A percentile compares a stretch with the other conserved stretches of the same genome.
These are phyloP conservation scores for Jimgerdemannia lactiflua DNA, from an alignment of 192 early-diverging fungal genomes.

Conservation along the genomic window DNA sequence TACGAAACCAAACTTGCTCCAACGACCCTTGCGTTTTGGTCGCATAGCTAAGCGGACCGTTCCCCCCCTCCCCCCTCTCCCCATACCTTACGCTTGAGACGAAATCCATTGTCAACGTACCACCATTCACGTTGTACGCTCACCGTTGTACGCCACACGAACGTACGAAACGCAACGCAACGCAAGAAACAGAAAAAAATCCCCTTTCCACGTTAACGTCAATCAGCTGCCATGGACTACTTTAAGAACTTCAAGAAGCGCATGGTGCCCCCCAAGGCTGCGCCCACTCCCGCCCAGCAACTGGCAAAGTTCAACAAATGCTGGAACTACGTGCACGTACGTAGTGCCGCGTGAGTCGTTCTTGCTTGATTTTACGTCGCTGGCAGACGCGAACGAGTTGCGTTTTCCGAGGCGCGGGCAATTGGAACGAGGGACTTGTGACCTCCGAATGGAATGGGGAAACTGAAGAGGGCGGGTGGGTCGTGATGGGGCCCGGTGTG, in stretches of 20 bases:
- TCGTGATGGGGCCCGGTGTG: too few species aligned
- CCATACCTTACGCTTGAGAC: too few species aligned
- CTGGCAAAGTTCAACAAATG: slow-evolving; percentile 69
- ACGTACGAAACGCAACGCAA: too few species aligned
- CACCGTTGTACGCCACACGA: too few species aligned
- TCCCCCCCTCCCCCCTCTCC: too few species aligned
- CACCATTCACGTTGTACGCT: too few species aligned
- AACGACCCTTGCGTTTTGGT: too few species aligned
- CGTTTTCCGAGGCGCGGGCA: background rate
- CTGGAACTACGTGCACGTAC: slow-evolving; percentile 64
- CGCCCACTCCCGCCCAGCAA: slow-evolving; percentile 57
- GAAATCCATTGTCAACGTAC: too few species aligned
- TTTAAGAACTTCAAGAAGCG: slow-evolving; percentile 65
- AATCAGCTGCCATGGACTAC: slow-evolving; percentile 48
- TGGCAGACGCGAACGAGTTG: background rate
- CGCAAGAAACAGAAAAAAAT: background rate
- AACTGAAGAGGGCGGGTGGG: too few species aligned
- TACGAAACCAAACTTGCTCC: too few species aligned
- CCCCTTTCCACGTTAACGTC: background rate
- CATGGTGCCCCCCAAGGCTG: slow-evolving; percentile 57
- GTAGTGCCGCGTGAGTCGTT: background rate
- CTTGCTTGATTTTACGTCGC: background rate
- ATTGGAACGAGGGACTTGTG: background rate
- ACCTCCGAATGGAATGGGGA: too few species aligned
- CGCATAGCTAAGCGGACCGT: too few species aligned